Base-by-base conservation (phyloP, 1,139 yeast genomes). In the Hyphopichia buzzinii region DNA sequence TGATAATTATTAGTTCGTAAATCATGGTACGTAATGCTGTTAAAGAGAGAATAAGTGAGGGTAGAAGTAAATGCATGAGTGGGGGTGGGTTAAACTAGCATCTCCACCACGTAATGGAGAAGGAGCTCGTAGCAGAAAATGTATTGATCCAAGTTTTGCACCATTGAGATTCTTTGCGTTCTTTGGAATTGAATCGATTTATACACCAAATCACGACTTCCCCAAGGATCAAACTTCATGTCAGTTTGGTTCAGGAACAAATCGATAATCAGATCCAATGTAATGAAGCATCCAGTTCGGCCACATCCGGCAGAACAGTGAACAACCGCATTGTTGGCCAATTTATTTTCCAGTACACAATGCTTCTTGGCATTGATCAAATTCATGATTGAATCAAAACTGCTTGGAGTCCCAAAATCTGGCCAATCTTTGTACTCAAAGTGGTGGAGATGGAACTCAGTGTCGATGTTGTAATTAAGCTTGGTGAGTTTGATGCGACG, bases 221-320 rank as follows among this genome's bases (percentile, higher is more conserved):
- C 50, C 42, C 49, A 57, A 10, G 52, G 54, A 47, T 54, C 49
- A 34, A 49, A 40, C 39, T 52, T 36, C 5, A 11, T 13, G 17
- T 29, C 26, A 13, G 34, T 24, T 6, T 37, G 35, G 8, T 42
- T 38, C 16, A 11, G 28, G 10, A 56, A 39, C 29, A 50, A 41
- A 34, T 51, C 50, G 35, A 58, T 49, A 34, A 55, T 53, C 47
- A 54, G 49, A 43, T 61, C 67, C 14, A 83, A 52, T 1, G 88
- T 78, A 10, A 85, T 77, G 48, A 77, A 84, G 1, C 90, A 83
- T 2, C 95, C 95, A 0, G 94, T 79, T 42, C 95, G 64, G 7
- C 95, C 95, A 38, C 87, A 86, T 0, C 95, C 95, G 0, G 95
- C 95, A 3, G 89, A 81, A 52, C 95, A 85, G 55, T 85, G 95